These are phyloP conservation scores for Globisporangium acanthophoron DNA, from an alignment of 352 stramenopile species.

Conservation along the genomic window DNA sequence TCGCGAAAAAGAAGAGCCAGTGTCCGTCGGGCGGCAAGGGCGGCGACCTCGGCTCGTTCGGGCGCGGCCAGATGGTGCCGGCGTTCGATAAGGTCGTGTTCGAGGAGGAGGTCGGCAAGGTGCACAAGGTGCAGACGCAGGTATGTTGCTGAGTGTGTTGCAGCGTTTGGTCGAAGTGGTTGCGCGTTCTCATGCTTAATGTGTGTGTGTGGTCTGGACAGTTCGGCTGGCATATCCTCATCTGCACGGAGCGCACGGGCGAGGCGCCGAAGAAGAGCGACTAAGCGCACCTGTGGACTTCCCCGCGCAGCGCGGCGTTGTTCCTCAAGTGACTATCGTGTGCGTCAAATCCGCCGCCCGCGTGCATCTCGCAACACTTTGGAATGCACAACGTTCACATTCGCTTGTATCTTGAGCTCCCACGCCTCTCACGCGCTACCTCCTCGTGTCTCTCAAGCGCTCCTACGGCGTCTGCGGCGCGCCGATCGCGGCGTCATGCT, in stretches of 20 bases:
- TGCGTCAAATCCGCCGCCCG: too few relatives aligned
- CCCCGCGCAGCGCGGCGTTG: too few relatives aligned
- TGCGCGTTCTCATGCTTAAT: not conserved
- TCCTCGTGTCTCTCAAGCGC: not conserved
- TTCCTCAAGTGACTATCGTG: too few relatives aligned
- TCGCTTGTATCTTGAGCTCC: not conserved
- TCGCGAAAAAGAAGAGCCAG: slow-evolving; percentile 68
- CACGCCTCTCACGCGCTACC: not conserved
- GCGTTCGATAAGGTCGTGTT: slow-evolving; percentile 75
- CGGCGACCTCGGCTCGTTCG: slow-evolving; percentile 68
- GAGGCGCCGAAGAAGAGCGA: not conserved
- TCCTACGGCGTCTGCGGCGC: too few relatives aligned
- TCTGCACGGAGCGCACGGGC: slow-evolving; percentile 21
- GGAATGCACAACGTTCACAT: not conserved
- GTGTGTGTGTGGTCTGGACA: not conserved
- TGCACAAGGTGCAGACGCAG: slow-evolving; percentile 85
- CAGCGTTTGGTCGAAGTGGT: not conserved
- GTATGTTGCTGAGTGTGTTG: not conserved
- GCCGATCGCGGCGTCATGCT: not conserved
- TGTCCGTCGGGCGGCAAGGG: slow-evolving; percentile 60
- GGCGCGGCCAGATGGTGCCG: slow-evolving; percentile 69
- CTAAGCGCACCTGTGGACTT: not conserved
- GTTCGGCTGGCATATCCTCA: slow-evolving; percentile 65
- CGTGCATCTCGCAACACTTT: not conserved
- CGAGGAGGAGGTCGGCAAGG: slow-evolving; percentile 51